Evolutionary conservation across 352 stramenopile species (phyloP).

Genomic region (Pythium rishiriense): DNA sequence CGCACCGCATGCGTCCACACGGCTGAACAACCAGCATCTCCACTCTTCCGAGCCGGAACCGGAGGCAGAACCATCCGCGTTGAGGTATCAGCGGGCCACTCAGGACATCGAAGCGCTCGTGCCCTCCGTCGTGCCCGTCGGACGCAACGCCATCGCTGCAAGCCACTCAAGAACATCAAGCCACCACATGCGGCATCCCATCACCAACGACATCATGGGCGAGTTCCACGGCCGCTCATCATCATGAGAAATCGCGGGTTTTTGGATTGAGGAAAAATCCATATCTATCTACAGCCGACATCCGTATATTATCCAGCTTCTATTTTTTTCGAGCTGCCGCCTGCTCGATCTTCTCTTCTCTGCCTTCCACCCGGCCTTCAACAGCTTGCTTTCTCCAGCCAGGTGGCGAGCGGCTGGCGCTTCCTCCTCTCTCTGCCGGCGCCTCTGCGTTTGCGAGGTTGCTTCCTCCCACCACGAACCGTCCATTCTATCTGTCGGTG

Average conservation of each 20-base stretch:
- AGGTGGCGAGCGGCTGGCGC: neutral
- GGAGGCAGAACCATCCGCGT: slow-evolving; percentile 14
- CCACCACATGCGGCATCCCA: neutral
- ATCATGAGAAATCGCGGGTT: too few species aligned
- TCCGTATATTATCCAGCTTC: slow-evolving; percentile 17
- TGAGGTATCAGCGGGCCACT: slow-evolving; percentile 9
- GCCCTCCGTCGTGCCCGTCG: neutral
- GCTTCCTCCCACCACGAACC: neutral
- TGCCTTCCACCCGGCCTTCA: too few species aligned
- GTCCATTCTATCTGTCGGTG: neutral
- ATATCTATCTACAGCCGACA: too few species aligned
- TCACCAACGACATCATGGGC: slow-evolving; percentile 26
- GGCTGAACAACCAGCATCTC: neutral
- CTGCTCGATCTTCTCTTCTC: slow-evolving; percentile 1
- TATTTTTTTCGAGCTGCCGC: slow-evolving; percentile 14
- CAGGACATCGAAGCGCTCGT: slow-evolving; percentile 24
- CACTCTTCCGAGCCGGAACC: slow-evolving; percentile 15
- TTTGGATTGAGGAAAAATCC: neutral
- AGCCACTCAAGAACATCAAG: neutral
- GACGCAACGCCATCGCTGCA: neutral
- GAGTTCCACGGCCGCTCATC: neutral
- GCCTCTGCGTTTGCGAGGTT: too few species aligned
- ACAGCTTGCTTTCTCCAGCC: too few species aligned
- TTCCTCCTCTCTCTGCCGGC: too few species aligned
- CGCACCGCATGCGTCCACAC: neutral